phyloP scores from a whole-genome alignment of 2,329 filamentous ascomycete species.

The Nemania diffusa region DNA sequence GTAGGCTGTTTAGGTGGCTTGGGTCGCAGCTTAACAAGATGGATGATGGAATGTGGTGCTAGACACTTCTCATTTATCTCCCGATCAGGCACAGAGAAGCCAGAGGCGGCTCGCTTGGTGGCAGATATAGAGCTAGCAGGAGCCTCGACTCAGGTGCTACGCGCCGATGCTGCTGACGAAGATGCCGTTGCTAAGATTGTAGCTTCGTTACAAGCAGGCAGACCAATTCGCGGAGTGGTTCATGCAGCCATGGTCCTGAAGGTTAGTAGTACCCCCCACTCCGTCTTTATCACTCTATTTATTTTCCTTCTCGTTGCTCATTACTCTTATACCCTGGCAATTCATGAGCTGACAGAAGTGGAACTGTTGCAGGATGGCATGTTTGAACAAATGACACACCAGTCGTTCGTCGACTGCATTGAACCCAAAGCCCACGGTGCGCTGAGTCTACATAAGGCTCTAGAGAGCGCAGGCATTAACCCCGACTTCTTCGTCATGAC shows the following conservation, averaged over 20 bases:
- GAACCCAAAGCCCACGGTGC: constrained; percentile 38
- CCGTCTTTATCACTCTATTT: not conserved
- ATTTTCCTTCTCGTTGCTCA: not conserved
- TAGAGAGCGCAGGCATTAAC: constrained; percentile 16
- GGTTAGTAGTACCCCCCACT: constrained; percentile 6
- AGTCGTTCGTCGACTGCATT: constrained; percentile 17
- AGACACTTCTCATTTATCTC: constrained; percentile 50
- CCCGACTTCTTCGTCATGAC: constrained; percentile 45
- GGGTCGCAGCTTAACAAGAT: constrained; percentile 48
- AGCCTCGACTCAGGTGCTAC: constrained; percentile 27
- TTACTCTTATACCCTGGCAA: no score
- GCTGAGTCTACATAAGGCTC: constrained; percentile 28
- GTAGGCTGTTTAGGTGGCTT: constrained; percentile 53
- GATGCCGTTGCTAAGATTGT: constrained; percentile 17
- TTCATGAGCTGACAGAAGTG: constrained; percentile 3
- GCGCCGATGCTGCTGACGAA: constrained; percentile 29
- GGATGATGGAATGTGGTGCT: constrained; percentile 51
- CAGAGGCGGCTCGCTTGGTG: constrained; percentile 41
- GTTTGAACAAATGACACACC: constrained; percentile 35
- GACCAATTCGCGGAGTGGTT: constrained; percentile 41
- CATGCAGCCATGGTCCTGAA: constrained; percentile 45
- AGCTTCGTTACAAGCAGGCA: constrained; percentile 17
- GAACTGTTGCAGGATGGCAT: constrained; percentile 32
- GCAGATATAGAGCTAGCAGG: constrained; percentile 20
- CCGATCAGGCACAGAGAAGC: constrained; percentile 45